Evolutionary conservation across 225 moss, liverwort and hornwort species (phyloP).

Genomic region (Marchantia polymorpha): DNA sequence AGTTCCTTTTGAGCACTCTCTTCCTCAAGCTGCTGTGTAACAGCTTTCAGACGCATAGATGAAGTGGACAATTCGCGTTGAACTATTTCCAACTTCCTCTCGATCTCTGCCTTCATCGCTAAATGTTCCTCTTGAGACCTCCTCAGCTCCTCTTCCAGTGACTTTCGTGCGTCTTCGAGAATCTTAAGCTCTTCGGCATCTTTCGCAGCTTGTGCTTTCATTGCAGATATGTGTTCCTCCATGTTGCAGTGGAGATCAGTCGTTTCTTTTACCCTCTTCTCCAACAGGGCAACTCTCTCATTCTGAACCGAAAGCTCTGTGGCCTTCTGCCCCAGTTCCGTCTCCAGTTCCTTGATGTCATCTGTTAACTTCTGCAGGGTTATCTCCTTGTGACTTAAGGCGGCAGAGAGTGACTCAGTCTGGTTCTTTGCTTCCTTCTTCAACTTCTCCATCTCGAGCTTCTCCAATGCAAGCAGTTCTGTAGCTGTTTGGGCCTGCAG

Average conservation of each 20-base stretch:
- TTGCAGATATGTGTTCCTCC: conserved; percentile 35
- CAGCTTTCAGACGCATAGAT: conserved; percentile 26
- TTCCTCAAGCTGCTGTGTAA: conserved; percentile 45
- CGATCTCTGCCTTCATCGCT: conserved; percentile 23
- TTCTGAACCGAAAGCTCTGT: conserved; percentile 36
- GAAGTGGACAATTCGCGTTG: conserved; percentile 25
- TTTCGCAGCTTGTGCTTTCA: conserved; percentile 29
- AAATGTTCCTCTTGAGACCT: conserved; percentile 20
- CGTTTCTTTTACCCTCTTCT: conserved; percentile 39
- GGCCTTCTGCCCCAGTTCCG: conserved; percentile 12
- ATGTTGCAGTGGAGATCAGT: conserved; percentile 31
- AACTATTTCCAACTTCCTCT: conserved; percentile 22
- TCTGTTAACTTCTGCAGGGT: conserved; percentile 43
- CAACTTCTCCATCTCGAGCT: conserved; percentile 41
- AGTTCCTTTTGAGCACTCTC: conserved; percentile 43
- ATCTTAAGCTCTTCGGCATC: conserved; percentile 26
- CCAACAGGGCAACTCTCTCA: conserved; percentile 43
- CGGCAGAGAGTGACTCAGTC: conserved; percentile 43
- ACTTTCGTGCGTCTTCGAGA: conserved; percentile 21
- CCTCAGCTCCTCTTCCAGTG: conserved; percentile 27
- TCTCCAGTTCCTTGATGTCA: conserved; percentile 38
- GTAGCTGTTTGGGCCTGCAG: conserved; percentile 36
- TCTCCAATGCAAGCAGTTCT: conserved; percentile 41
- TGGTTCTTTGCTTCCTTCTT: conserved; percentile 38
- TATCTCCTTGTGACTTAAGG: conserved; percentile 42